Evolutionary conservation across 2,329 filamentous ascomycete species (phyloP).

Genomic region (Penicillium frequentans): DNA sequence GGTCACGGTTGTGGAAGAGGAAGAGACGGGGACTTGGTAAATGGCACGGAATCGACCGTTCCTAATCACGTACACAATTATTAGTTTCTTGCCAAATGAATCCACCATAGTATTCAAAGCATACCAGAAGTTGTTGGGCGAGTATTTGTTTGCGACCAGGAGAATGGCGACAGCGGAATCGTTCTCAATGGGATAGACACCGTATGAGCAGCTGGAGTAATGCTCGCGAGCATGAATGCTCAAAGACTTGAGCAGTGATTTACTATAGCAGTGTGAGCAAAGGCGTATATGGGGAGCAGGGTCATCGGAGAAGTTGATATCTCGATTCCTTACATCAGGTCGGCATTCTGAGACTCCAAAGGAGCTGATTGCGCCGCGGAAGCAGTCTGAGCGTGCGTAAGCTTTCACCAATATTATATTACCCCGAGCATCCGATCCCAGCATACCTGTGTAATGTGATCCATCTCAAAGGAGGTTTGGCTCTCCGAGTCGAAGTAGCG

Average conservation of each 20-base stretch:
- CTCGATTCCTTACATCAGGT: constrained; percentile 69
- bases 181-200: constrained; percentile 77
- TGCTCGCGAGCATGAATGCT: constrained; percentile 79
- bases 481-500: constrained; percentile 90
- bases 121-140: constrained; percentile 95
- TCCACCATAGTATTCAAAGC: not conserved
- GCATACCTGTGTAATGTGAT: constrained; percentile 74
- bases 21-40: constrained; percentile 75
- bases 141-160: constrained; percentile 94
- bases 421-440: not conserved
- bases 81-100: not conserved
- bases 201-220: constrained; percentile 77
- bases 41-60: constrained; percentile 94
- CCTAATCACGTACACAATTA: constrained; percentile 48
- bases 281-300: not conserved
- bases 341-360: constrained; percentile 72
- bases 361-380: constrained; percentile 77
- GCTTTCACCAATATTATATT: not conserved
- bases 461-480: constrained; percentile 83
- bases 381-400: constrained; percentile 58
- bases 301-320: not conserved
- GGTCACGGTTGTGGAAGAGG: constrained; percentile 58
- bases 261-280: constrained; percentile 50
- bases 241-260: constrained; percentile 79
- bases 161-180: constrained; percentile 76